Evolutionary conservation across 768 basidiomycete species (phyloP), one percentile per base, ranked within the genome.

Genomic region (Lentinula aciculospora): DNA sequence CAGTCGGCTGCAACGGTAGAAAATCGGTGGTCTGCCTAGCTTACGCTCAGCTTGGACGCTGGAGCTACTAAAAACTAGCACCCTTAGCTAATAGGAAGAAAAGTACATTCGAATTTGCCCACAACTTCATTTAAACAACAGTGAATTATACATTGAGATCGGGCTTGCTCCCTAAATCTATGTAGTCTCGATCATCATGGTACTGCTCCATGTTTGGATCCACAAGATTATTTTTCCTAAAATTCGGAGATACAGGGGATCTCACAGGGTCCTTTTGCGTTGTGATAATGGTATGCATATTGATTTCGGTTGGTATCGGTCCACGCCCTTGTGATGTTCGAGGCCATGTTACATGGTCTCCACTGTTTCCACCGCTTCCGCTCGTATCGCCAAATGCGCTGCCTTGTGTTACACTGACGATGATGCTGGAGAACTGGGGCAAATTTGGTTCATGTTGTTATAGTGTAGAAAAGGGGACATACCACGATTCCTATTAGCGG

Each of bases 401-500:
- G n/a, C 32, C 49, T 34, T 50, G 49, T 3, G 29, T 32, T 10
- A 50, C 49, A n/a, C 49, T 50, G 32, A 50, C 5, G 49, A 50
- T 50, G 17, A 50, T 34, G 32, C 32, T 31, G 9, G 49, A 32
- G 49, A 50, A 50, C 49, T 50, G 13, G 31, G 34, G n/a, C 10
- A 32, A 48, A 13, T 28, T 15, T 28, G 4, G 15, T 7, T 10
- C 10, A 17, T 13, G 47, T 12, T 8, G 13, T 15, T 29, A 48
- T 29, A 1, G 5, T 37, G 8, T 39, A 17, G 13, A 21, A 25
- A 5, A 25, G 47, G 10, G 6, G 7, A 50, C 19, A 23, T 31
- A 50, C 49, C 31, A 50, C 31, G 32, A 50, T 50, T 34, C 49
- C 49, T 29, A 50, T 50, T 10, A 50, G 32, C 7, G 49, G 49